Percentiles rank a stretch among this genome's conserved stretches.
Evolutionary conservation across 169 alveolate species (phyloP).

Genomic region (Prorocentrum cordatum): DNA sequence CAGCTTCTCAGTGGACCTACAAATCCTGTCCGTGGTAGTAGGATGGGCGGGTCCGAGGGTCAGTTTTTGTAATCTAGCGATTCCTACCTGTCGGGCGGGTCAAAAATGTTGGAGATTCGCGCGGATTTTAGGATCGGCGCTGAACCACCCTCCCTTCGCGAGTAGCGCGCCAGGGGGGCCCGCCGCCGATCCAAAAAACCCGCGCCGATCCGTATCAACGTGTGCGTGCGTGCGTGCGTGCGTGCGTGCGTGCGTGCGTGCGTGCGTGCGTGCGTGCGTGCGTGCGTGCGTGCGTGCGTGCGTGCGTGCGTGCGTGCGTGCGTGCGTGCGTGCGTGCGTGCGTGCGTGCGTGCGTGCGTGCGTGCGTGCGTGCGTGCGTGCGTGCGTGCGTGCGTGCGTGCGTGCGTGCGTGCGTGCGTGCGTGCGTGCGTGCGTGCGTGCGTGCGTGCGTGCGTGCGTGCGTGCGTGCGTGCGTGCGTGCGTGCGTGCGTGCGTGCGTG

Average conservation of each 20-base stretch:
- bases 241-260: background rate
- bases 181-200: too few relatives aligned
- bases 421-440: background rate
- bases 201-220: too few relatives aligned
- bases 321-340: slow-evolving; percentile 10
- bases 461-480: background rate
- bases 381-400: slow-evolving; percentile 12
- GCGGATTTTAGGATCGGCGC: too few relatives aligned
- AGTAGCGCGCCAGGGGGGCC: too few relatives aligned
- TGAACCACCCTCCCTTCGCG: too few relatives aligned
- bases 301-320: slow-evolving; percentile 10
- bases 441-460: slow-evolving; percentile 10
- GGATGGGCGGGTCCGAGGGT: too few relatives aligned
- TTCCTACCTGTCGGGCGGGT: too few relatives aligned
- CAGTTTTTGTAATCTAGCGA: too few relatives aligned
- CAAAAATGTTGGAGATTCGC: too few relatives aligned
- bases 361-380: slow-evolving; percentile 10
- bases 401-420: slow-evolving; percentile 8
- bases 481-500: too few relatives aligned
- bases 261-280: background rate
- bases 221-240: background rate
- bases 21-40: too few relatives aligned
- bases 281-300: slow-evolving; percentile 10
- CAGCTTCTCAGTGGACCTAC: too few relatives aligned
- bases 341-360: slow-evolving; percentile 13